Evolutionary conservation across 495 filamentous ascomycete species (phyloP), one percentile per base, ranked within the genome.

Genomic region (Cudoniella acicularis): DNA sequence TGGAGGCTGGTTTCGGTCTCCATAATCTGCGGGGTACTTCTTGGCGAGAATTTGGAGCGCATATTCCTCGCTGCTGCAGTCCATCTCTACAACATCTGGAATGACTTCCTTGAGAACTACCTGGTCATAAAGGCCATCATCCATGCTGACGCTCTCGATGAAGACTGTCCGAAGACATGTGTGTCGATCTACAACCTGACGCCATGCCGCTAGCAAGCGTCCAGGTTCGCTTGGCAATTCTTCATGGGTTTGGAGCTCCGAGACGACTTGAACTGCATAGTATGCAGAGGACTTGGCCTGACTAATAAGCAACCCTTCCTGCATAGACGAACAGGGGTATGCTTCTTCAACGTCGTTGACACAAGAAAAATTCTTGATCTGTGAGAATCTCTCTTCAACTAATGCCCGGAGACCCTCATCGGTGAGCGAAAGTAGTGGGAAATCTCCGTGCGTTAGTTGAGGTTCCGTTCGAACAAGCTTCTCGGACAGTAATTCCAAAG

Each of bases 251-350:
- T 13, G 8, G 10, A 50, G 48, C 48, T 50, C 48, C 18, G 9
- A 50, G 22, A 23, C 22, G 9, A 50, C 21, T 61, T 2, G 56
- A 36, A 30, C 68, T 64, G 2, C 51, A 66, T 3, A 60, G 55
- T 36, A 42, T n/a, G 22, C 51, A 10, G 23, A 3, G 30, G 13
- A 20, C 27, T 23, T 53, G 11, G 23, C 72, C 10, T 81, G 82
- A 51, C 83, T 83, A 36, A 87, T 78, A 9, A 90, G 64, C 18
- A 90, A 81, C 30, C 80, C 86, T 61, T 87, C 79, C 61, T 91
- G 87, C 65, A 87, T 84, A 1, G 80, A 79, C 8, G 86, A 85
- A 55, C 82, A 86, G 2, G 85, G 85, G 57, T 88, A 89, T 20
- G 79, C 77, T 53, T 85, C 81, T 66, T 91, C 81, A 4, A 83